These are phyloP conservation scores for Pseudognaphalium luteoalbum DNA, from an alignment of 129 eudicot genomes.

Conservation along the genomic window DNA sequence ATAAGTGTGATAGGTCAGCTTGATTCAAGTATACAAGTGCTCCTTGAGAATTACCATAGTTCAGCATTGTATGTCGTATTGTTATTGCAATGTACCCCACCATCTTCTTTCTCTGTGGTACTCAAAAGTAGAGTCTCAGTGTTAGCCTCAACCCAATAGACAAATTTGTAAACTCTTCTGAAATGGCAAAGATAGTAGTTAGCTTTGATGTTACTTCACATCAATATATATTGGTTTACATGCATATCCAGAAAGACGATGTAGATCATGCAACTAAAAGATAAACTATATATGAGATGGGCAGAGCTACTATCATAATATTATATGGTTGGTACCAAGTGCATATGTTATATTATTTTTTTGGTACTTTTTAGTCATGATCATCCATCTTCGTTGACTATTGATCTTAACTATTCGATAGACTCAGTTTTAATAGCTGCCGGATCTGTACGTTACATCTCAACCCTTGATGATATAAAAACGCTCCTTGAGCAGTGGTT, in stretches of 20 bases:
- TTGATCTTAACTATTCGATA: too few relatives aligned
- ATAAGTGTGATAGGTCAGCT: background rate
- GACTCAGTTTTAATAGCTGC: too few relatives aligned
- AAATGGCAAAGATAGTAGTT: slow-evolving; percentile 46
- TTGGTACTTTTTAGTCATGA: too few relatives aligned
- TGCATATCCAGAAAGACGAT: slow-evolving; percentile 10
- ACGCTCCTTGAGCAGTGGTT: too few relatives aligned
- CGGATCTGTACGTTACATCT: too few relatives aligned
- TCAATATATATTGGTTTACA: background rate
- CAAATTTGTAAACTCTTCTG: slow-evolving; percentile 73
- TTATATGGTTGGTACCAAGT: too few relatives aligned
- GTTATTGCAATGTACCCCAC: slow-evolving; percentile 20
- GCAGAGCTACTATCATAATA: background rate
- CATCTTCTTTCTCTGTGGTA: slow-evolving; percentile 68
- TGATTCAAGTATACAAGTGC: slow-evolving; percentile 59
- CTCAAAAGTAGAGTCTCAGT: slow-evolving; percentile 74
- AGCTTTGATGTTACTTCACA: background rate
- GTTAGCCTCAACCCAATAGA: slow-evolving; percentile 71
- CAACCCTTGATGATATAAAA: too few relatives aligned
- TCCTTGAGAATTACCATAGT: slow-evolving; percentile 49
- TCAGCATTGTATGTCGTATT: slow-evolving; percentile 30
- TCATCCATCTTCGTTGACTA: too few relatives aligned
- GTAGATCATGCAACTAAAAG: background rate
- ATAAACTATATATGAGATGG: background rate
- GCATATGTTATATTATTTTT: too few relatives aligned